These are phyloP conservation scores for Chalciporus sp. DNA, from an alignment of 1,284 basidiomycete species.

Conservation along the genomic window DNA sequence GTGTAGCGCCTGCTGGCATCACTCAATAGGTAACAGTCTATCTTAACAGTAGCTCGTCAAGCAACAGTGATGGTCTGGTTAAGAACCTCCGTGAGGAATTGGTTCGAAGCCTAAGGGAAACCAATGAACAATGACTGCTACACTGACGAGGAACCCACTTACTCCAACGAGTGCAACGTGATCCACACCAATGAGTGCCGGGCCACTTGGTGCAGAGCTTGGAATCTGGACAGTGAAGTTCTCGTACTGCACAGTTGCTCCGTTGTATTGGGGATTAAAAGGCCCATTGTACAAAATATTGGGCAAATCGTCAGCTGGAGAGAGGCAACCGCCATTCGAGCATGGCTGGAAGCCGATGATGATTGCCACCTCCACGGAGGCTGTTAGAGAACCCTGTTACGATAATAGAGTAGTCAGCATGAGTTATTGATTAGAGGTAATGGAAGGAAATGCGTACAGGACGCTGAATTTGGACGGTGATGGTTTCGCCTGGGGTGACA, in stretches of 20 bases:
- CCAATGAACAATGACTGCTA: background rate
- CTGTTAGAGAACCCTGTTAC: slow-evolving; percentile 23
- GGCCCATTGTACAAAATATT: slow-evolving; percentile 31
- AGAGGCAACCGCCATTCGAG: slow-evolving; percentile 12
- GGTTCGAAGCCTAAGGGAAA: slow-evolving; percentile 21
- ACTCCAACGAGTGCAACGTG: slow-evolving; percentile 28
- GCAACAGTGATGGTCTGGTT: slow-evolving; percentile 30
- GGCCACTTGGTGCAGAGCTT: slow-evolving; percentile 12
- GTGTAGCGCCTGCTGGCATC: too few species aligned
- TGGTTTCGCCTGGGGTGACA: slow-evolving; percentile 12
- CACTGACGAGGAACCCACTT: slow-evolving; percentile 8
- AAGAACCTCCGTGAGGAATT: slow-evolving; percentile 23
- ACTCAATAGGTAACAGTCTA: too few species aligned
- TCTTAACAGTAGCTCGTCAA: slow-evolving; percentile 7
- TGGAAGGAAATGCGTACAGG: slow-evolving; percentile 22
- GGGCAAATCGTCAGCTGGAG: slow-evolving; percentile 21
- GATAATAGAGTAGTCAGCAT: background rate
- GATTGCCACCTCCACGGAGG: slow-evolving; percentile 31
- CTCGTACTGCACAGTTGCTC: slow-evolving; percentile 22
- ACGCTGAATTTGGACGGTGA: slow-evolving; percentile 28
- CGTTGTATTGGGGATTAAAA: slow-evolving; percentile 23
- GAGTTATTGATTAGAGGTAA: background rate
- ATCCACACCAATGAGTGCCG: slow-evolving; percentile 17
- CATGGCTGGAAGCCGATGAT: slow-evolving; percentile 35
- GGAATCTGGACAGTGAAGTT: slow-evolving; percentile 17